Conservation (phyloP, 805 yeast species). For the Limtongia smithiae region DNA sequence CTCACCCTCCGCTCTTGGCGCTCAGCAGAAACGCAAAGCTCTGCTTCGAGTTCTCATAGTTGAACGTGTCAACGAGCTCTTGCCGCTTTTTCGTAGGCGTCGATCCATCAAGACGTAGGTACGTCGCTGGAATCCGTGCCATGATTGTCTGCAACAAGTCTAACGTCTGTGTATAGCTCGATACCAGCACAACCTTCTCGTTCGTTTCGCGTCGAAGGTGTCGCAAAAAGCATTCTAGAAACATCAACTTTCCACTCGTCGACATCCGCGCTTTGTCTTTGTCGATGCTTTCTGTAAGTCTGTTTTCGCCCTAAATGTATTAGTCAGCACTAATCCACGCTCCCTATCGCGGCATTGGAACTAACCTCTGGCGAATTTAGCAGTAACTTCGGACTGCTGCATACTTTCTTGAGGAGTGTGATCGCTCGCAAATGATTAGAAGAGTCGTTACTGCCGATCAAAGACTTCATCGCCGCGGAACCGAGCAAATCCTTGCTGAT, state of each 20-base stretch:
- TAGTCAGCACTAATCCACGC: neutral
- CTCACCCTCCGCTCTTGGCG: conserved; percentile 81
- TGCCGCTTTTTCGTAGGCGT: conserved; percentile 68
- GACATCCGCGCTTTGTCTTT: conserved; percentile 7
- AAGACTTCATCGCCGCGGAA: conserved; percentile 36
- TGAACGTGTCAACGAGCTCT: conserved; percentile 64
- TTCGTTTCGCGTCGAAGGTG: conserved; percentile 44
- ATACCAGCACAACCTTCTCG: conserved; percentile 81
- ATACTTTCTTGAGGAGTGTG: conserved; percentile 69
- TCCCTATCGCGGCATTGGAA: neutral
- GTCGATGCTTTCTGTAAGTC: conserved; percentile 11
- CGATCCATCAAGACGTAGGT: conserved; percentile 75
- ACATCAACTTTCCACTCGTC: conserved; percentile 60
- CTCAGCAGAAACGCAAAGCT: conserved; percentile 71
- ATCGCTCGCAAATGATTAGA: conserved; percentile 59
- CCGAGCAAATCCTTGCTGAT: conserved; percentile 52
- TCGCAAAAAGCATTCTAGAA: conserved; percentile 54
- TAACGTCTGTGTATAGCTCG: conserved; percentile 83
- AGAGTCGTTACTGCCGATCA: conserved; percentile 35
- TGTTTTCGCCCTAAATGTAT: conserved; percentile 1
- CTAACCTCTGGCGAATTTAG: conserved; percentile 7
- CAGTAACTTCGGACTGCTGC: conserved; percentile 74
- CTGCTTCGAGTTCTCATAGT: conserved; percentile 42
- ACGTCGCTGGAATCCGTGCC: conserved; percentile 47
- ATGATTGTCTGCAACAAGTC: conserved; percentile 66